Evolutionary conservation across 2,329 filamentous ascomycete genomes (phyloP).

Genomic region (Ceratocystiopsis sp.): DNA sequence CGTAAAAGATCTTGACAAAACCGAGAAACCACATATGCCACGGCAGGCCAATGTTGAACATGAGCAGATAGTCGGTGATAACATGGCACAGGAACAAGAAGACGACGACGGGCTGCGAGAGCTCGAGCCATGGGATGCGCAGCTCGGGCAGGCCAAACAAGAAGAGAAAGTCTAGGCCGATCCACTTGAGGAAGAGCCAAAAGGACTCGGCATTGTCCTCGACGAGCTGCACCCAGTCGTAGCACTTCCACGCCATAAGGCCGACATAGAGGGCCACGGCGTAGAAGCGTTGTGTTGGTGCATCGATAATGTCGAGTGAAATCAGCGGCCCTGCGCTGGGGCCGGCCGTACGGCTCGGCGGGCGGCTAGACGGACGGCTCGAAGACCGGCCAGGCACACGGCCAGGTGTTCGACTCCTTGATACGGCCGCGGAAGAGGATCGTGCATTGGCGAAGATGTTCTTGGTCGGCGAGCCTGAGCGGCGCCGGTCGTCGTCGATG

Average conservation of each 20-base stretch:
- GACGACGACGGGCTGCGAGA: slow-evolving; percentile 58
- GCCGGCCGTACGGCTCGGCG: too few relatives aligned
- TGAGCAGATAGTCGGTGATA: slow-evolving; percentile 64
- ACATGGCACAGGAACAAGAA: slow-evolving; percentile 56
- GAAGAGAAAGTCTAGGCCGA: slow-evolving; percentile 68
- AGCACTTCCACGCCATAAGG: slow-evolving; percentile 68
- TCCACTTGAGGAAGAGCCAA: slow-evolving; percentile 87
- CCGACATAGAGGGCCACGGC: slow-evolving; percentile 61
- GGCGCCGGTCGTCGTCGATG: not conserved
- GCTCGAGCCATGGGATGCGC: slow-evolving; percentile 92
- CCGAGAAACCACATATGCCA: slow-evolving; percentile 56
- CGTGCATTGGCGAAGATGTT: slow-evolving; percentile 4
- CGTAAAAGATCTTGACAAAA: slow-evolving; percentile 68
- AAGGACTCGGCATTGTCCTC: slow-evolving; percentile 78
- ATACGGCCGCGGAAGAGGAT: not conserved
- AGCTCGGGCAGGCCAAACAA: slow-evolving; percentile 75
- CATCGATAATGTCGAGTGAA: slow-evolving; percentile 66
- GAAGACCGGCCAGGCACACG: too few relatives aligned
- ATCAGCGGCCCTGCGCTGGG: slow-evolving; percentile 45
- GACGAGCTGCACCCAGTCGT: slow-evolving; percentile 65
- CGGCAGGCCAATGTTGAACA: slow-evolving; percentile 75
- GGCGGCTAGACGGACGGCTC: too few relatives aligned
- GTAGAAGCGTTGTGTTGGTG: slow-evolving; percentile 80
- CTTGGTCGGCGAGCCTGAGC: not conserved
- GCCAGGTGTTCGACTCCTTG: too few relatives aligned